A percentile compares a stretch with the other conserved stretches of the same genome.
Evolutionary conservation across 1,284 basidiomycete species (phyloP).

Genomic region (Cryptococcus sp.): DNA sequence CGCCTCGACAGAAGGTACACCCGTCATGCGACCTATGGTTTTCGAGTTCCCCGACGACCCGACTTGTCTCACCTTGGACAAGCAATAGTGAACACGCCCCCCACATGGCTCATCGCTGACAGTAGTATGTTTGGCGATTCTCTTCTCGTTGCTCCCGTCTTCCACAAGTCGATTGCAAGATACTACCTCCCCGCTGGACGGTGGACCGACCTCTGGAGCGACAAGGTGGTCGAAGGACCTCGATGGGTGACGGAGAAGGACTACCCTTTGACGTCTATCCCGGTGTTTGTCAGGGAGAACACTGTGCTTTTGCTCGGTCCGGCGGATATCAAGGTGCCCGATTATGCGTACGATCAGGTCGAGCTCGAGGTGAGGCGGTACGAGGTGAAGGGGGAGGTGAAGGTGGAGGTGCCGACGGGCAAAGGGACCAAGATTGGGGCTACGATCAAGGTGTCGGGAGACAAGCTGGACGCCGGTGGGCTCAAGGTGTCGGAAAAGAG

Average conservation of each 20-base stretch:
- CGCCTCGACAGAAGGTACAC: slow-evolving; percentile 37
- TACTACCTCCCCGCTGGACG: slow-evolving; percentile 65
- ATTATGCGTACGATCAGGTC: slow-evolving; percentile 56
- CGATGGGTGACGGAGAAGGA: slow-evolving; percentile 28
- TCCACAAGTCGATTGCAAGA: slow-evolving; percentile 56
- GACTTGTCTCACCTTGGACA: slow-evolving; percentile 60
- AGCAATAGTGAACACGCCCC: slow-evolving; percentile 46
- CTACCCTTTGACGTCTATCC: slow-evolving; percentile 48
- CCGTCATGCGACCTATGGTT: slow-evolving; percentile 66
- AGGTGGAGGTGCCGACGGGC: slow-evolving; percentile 48
- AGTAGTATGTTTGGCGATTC: slow-evolving; percentile 58
- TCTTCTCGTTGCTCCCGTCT: slow-evolving; percentile 67
- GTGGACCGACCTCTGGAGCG: slow-evolving; percentile 56
- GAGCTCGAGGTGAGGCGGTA: slow-evolving; percentile 55
- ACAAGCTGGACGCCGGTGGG: neutral
- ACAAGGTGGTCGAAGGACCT: slow-evolving; percentile 26
- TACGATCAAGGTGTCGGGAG: slow-evolving; percentile 13
- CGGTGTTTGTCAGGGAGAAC: slow-evolving; percentile 60
- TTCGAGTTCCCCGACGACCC: slow-evolving; percentile 64
- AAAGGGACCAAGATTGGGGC: slow-evolving; percentile 30
- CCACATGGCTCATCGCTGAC: neutral
- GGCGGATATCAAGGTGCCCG: slow-evolving; percentile 54
- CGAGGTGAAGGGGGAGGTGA: slow-evolving; percentile 49
- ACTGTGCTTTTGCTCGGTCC: slow-evolving; percentile 58
- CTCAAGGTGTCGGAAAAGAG: too few relatives aligned